phyloP scores from a whole-genome alignment of 345 rosid genomes.

The Rhodamnia argentea region DNA sequence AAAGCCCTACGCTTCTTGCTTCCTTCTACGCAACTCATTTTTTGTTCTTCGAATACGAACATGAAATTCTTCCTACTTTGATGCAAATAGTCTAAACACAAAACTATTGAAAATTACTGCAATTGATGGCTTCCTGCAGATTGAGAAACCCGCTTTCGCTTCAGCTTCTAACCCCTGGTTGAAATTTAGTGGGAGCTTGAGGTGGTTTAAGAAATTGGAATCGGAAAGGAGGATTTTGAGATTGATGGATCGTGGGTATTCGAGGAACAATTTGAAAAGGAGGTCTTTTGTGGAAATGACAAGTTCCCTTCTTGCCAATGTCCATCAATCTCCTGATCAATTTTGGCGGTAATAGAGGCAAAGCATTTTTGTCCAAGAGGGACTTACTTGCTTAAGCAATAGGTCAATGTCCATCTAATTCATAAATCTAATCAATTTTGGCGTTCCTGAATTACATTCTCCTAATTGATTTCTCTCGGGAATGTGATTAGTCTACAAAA shows the following conservation, averaged over 20 bases:
- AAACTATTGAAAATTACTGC: background rate
- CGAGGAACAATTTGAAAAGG: background rate
- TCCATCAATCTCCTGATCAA: too few relatives aligned
- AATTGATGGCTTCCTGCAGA: slow-evolving; percentile 37
- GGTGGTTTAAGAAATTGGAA: slow-evolving; percentile 16
- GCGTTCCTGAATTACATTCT: too few relatives aligned
- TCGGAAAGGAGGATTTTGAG: slow-evolving; percentile 16
- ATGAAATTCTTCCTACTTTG: background rate
- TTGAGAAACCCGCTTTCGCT: slow-evolving; percentile 28
- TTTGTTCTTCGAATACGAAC: background rate
- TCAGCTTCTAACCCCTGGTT: slow-evolving; percentile 38
- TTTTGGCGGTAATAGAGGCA: background rate
- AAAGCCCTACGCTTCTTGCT: background rate
- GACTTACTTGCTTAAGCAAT: background rate
- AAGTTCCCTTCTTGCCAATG: too few relatives aligned
- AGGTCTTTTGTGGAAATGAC: slow-evolving; percentile 6
- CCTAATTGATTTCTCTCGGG: background rate
- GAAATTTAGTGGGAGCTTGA: background rate
- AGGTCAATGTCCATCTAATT: too few relatives aligned
- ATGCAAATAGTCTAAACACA: background rate
- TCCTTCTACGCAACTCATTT: background rate
- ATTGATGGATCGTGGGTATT: background rate
- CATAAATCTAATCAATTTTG: too few relatives aligned
- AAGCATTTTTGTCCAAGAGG: background rate
- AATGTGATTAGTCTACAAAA: too few relatives aligned